Percentiles rank a stretch among this genome's conserved stretches.
Conservation (phyloP, 805 yeast genomes). For the Zygosaccharomyces kombuchaensis region DNA sequence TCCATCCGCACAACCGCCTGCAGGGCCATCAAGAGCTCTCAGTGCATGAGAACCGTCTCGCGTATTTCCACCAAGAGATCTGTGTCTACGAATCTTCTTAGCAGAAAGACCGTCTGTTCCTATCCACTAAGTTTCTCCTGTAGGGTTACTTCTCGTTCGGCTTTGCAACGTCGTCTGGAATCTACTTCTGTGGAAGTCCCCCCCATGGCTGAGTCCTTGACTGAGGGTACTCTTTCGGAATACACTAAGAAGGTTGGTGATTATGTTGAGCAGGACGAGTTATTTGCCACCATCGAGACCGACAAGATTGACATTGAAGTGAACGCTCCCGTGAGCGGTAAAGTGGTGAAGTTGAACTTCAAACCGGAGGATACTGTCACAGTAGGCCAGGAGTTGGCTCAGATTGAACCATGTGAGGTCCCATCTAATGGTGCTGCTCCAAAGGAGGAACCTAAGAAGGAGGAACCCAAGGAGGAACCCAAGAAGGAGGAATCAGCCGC, state of each 20-base stretch:
- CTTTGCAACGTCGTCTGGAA: slow-evolving; percentile 29
- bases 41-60: slow-evolving; percentile 10
- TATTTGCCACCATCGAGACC: slow-evolving; percentile 94
- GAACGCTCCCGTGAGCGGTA: slow-evolving; percentile 90
- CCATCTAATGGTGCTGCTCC: slow-evolving; percentile 52
- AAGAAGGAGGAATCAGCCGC: slow-evolving; percentile 51
- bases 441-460: slow-evolving; percentile 29
- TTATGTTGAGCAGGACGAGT: slow-evolving; percentile 78
- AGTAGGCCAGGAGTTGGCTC: slow-evolving; percentile 89
- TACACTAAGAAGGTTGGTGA: slow-evolving; percentile 79
- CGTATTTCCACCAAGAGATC: slow-evolving; percentile 11
- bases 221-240: slow-evolving; percentile 87
- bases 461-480: slow-evolving; percentile 31
- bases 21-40: slow-evolving; percentile 10
- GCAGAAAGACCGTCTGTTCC: background rate
- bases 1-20: slow-evolving; percentile 9
- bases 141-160: background rate
- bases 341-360: slow-evolving; percentile 76
- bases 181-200: slow-evolving; percentile 78
- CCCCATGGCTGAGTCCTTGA: slow-evolving; percentile 96
- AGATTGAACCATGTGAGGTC: slow-evolving; percentile 73
- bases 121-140: slow-evolving; percentile 1
- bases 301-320: slow-evolving; percentile 98
- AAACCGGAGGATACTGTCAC: slow-evolving; percentile 87
- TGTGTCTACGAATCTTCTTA: slow-evolving; percentile 12